A percentile compares a stretch with the other conserved stretches of the same genome.
phyloP scores from a whole-genome alignment of 192 early-diverging fungal species.

The Backusella westeae region DNA sequence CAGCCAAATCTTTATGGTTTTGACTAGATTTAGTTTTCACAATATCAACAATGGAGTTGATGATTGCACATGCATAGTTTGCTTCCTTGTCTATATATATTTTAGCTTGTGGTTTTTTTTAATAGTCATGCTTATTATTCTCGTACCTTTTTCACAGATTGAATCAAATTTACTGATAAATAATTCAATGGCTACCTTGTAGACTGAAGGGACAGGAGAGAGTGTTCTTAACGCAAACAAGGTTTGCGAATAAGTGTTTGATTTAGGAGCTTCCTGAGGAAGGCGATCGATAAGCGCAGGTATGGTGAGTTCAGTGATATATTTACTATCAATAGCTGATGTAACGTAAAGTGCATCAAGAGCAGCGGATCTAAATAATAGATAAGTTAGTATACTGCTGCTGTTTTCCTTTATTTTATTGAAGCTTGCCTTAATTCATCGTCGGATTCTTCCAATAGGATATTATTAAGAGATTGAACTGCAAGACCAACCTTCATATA shows the following conservation, averaged over 20 bases:
- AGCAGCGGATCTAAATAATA: conserved; percentile 41
- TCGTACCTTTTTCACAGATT: conserved; percentile 20
- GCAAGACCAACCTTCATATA: conserved; percentile 38
- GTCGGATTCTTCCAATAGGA: conserved; percentile 48
- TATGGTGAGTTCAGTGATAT: conserved; percentile 50
- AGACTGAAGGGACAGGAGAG: conserved; percentile 44
- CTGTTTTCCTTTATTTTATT: background rate
- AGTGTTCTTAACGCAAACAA: conserved; percentile 47
- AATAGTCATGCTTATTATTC: background rate
- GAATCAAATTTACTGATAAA: conserved; percentile 53
- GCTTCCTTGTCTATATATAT: conserved; percentile 13
- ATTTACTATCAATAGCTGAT: conserved; percentile 38
- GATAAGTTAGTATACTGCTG: background rate
- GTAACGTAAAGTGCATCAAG: conserved; percentile 45
- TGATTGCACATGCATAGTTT: conserved; percentile 48
- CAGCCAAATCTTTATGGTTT: conserved; percentile 40
- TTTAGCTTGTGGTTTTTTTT: no score
- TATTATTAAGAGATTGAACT: conserved; percentile 50
- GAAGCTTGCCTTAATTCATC: conserved; percentile 43
- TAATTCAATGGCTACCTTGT: conserved; percentile 37
- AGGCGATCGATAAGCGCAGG: conserved; percentile 53
- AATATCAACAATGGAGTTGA: conserved; percentile 42
- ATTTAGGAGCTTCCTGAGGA: conserved; percentile 40
- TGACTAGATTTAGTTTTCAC: conserved; percentile 36
- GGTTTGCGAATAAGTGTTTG: conserved; percentile 36